Evolutionary conservation across 352 stramenopile genomes (phyloP).

Genomic region (Pythium angustatum): DNA sequence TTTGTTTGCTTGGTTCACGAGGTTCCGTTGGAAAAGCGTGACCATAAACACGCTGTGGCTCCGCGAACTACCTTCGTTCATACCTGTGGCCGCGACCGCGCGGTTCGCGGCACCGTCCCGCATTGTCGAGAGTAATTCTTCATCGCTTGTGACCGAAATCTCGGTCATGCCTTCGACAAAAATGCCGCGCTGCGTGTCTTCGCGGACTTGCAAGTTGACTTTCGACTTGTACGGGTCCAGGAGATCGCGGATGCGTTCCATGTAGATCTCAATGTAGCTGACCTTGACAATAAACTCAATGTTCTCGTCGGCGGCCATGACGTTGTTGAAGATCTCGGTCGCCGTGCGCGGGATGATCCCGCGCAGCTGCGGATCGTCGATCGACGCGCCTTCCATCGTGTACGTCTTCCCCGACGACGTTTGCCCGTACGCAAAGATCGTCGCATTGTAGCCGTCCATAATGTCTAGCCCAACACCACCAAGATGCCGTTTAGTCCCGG

Average conservation of each 20-base stretch:
- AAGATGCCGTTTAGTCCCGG: no score
- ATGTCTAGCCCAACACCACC: conserved; percentile 58
- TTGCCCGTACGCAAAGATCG: conserved; percentile 94
- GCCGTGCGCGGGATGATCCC: conserved; percentile 90
- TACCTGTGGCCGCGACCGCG: conserved; percentile 88
- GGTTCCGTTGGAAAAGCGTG: conserved; percentile 86
- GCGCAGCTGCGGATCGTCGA: conserved; percentile 82
- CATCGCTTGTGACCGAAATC: conserved; percentile 90
- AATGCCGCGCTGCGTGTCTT: conserved; percentile 87
- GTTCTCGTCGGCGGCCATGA: conserved; percentile 87
- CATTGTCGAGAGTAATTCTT: conserved; percentile 89
- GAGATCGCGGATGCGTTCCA: conserved; percentile 93
- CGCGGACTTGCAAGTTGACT: conserved; percentile 89
- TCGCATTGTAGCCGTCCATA: conserved; percentile 93
- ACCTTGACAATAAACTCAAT: conserved; percentile 93
- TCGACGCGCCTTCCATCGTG: conserved; percentile 86
- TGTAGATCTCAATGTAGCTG: conserved; percentile 97
- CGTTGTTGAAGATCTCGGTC: conserved; percentile 86
- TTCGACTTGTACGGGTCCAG: conserved; percentile 91
- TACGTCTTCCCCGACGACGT: conserved; percentile 90
- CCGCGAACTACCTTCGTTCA: conserved; percentile 92
- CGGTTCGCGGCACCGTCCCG: conserved; percentile 77
- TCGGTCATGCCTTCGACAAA: conserved; percentile 94
- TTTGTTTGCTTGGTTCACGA: conserved; percentile 87
- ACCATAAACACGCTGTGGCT: conserved; percentile 94